Percentiles rank a stretch among this genome's conserved stretches.
phyloP scores from a whole-genome alignment of 2,329 filamentous ascomycete genomes.

The Trichophyton mentagrophytes region DNA sequence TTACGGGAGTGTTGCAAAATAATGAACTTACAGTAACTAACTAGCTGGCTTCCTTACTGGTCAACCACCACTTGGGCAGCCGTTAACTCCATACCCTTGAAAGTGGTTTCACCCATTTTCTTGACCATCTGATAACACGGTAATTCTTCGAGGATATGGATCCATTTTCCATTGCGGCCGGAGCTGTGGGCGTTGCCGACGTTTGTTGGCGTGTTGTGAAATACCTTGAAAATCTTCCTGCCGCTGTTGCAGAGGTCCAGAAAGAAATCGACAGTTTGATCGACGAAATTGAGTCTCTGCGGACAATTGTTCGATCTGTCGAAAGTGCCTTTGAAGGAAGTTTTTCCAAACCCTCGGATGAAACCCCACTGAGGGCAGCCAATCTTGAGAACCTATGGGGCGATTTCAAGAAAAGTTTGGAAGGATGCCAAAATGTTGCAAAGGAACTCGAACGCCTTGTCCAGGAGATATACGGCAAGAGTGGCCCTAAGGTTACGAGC shows the following conservation, averaged over 20 bases:
- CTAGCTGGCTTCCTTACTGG: no score
- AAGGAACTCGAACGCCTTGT: conserved; percentile 7
- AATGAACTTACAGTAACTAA: no score
- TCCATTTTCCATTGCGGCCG: conserved; percentile 12
- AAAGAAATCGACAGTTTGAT: conserved; percentile 12
- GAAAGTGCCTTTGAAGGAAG: conserved; percentile 5
- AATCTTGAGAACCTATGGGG: conserved; percentile 5
- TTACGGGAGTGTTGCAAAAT: no score
- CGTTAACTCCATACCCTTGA: no score
- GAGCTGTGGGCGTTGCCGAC: conserved; percentile 8
- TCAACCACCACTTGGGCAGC: no score
- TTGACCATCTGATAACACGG: no score
- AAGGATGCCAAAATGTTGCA: conserved; percentile 4
- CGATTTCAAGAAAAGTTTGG: background rate
- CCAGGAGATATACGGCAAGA: conserved; percentile 9
- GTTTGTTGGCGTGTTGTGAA: conserved; percentile 11
- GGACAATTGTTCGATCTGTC: conserved; percentile 9
- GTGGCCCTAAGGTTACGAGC: conserved; percentile 9
- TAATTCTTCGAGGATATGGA: conserved; percentile 3
- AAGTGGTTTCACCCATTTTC: no score
- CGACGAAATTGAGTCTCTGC: conserved; percentile 11
- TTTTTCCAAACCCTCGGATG: background rate
- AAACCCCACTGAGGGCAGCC: background rate
- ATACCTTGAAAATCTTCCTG: conserved; percentile 9
- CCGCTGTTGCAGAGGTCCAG: conserved; percentile 7